Evolutionary conservation across 2,329 filamentous ascomycete genomes (phyloP), one percentile per base, ranked within the genome.

Genomic region (Nigrograna mackinnonii): DNA sequence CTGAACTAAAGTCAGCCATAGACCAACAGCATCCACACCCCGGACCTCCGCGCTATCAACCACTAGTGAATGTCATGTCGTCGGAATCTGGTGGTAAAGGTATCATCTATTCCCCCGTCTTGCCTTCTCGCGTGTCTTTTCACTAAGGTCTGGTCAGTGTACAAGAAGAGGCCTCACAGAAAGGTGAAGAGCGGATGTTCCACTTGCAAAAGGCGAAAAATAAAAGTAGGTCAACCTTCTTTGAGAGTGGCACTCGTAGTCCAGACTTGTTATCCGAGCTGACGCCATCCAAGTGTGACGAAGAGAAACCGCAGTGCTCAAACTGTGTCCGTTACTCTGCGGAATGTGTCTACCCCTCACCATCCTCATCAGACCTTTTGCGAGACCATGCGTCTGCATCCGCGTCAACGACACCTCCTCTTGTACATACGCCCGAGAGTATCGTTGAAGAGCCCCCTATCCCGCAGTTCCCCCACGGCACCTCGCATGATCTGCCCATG

Each of bases 271-370:
- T 12, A 12, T 34, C 12, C 12, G 12, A 9, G 12, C 16, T n/a
- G 12, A 11, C 16, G 16, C 31, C 13, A 11, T 13, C 16, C 11
- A 33, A 53, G 45, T 56, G 51, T 35, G 51, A 54, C 26, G 53
- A 56, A 44, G 41, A 43, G n/a, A 50, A 46, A 22, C 53, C 53
- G 4, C 41, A 46, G 21, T 56, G 53, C 32, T 37, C 39, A 4
- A 56, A 56, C 30, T 56, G 53, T 24, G 38, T 22, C 17, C 43
- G 49, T 22, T 52, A 54, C 41, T 39, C 33, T 19, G 39, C 47
- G 5, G 43, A 45, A 26, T 54, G 51, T 33, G 28, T 52, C n/a
- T 54, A 54, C 35, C 49, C 51, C 13, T 32, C 41, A n/a, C n/a
- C n/a, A 13, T 9, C 22, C 7, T 22, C 40, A 26, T 31, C 39